Conservation (phyloP, 202 grass and related monocot genomes). For the Schoenoplectus triqueter region DNA sequence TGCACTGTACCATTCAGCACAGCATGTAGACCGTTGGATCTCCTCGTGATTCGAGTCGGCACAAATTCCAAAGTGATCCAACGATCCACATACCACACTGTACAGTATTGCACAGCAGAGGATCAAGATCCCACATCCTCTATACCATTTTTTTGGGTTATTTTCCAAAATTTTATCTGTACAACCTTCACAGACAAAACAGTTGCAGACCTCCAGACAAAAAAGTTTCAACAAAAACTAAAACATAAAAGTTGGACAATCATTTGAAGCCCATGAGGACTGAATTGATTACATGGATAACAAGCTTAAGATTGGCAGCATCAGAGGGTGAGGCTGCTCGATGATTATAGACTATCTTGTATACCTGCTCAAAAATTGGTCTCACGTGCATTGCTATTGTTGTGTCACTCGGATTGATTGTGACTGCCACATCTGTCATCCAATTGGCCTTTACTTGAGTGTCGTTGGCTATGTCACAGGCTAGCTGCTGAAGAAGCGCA, state of each 20-base stretch:
- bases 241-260: constrained; percentile 35
- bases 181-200: constrained; percentile 47
- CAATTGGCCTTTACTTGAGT: constrained; percentile 64
- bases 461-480: constrained; percentile 71
- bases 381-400: constrained; percentile 68
- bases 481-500: constrained; percentile 88
- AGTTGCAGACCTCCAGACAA: constrained; percentile 7
- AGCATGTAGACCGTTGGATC: too few relatives aligned
- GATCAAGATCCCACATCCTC: not conserved
- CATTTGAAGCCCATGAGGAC: constrained; percentile 79
- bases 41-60: too few relatives aligned
- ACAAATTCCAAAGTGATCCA: too few relatives aligned
- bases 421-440: constrained; percentile 76
- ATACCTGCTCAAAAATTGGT: constrained; percentile 90
- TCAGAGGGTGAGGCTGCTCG: constrained; percentile 51
- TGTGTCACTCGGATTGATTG: constrained; percentile 68
- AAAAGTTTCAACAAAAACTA: constrained; percentile 31
- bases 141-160: constrained; percentile 8
- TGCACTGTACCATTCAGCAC: too few relatives aligned
- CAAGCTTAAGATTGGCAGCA: constrained; percentile 51
- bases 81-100: too few relatives aligned
- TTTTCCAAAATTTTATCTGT: constrained; percentile 59
- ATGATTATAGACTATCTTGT: constrained; percentile 55
- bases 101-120: too few relatives aligned
- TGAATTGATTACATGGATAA: constrained; percentile 85